Conservation (phyloP, 805 yeast species). For the Zygoascus bituminiphila region DNA sequence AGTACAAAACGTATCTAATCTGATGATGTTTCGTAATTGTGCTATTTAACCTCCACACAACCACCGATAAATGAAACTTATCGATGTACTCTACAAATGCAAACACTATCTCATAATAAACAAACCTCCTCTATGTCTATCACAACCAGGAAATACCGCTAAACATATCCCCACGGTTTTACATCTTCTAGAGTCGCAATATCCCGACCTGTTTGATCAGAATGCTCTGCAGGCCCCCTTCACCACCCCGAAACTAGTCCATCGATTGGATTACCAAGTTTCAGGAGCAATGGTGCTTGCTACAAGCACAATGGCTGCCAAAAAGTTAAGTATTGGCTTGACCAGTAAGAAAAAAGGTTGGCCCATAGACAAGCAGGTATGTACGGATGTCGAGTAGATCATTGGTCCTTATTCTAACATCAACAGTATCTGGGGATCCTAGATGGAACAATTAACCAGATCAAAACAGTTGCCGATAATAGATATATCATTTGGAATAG, state of each 20-base stretch:
- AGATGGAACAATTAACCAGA: background rate
- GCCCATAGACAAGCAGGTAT: constrained; percentile 8
- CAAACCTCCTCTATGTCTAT: constrained; percentile 15
- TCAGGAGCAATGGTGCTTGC: constrained; percentile 19
- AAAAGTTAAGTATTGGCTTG: constrained; percentile 11
- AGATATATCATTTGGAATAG: constrained; percentile 1
- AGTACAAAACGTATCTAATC: no score
- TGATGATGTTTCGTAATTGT: no score
- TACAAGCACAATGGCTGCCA: constrained; percentile 10
- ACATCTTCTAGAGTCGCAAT: constrained; percentile 5
- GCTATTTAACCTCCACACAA: background rate
- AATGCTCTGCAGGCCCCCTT: constrained; percentile 5
- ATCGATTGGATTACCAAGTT: constrained; percentile 14
- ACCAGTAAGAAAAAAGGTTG: constrained; percentile 9
- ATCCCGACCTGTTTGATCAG: constrained; percentile 10
- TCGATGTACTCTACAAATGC: background rate
- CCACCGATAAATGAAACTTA: background rate
- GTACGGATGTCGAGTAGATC: background rate
- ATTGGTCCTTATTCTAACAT: background rate
- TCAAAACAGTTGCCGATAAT: background rate
- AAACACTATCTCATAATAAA: constrained; percentile 16
- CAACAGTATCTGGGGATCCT: constrained; percentile 9
- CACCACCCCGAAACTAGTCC: constrained; percentile 15
- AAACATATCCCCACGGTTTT: constrained; percentile 6
- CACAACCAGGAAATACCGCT: constrained; percentile 11